Base-by-base conservation (phyloP, 257 asterid species). In the Jaltomata sinuosa region DNA sequence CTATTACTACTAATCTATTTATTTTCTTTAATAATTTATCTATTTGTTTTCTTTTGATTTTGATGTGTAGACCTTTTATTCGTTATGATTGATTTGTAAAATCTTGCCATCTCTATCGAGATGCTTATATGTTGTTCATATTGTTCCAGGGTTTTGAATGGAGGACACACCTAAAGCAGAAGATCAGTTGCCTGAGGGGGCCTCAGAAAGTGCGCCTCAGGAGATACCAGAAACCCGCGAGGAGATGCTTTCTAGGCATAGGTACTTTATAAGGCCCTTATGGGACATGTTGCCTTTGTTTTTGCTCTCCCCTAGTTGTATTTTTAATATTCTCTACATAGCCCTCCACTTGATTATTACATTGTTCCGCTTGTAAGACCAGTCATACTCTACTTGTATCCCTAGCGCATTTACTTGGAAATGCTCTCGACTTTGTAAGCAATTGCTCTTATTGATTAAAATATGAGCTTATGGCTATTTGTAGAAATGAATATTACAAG, bases 201-300 rank as follows among this genome's bases (percentile, higher is more conserved):
- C 84, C 72, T 80, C 88, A 19, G 92, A 88, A 85, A 87, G 82
- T 71, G 86, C 59, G 57, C 79, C 89, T 52, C 71, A 87, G 83
- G 79, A 84, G 84, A 83, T 88, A 82, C 88, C 80, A 84, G 96
- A 92, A 89, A 87, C 89, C 55, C 91, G 14, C 27, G 94, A 93
- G 84, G 95, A 91, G 90, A 88, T 92, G 92, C 97, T 93, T 86
- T 88, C 95, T 74, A 92, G 97, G 88, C 92, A 87, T 62, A 89
- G 91, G 89, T 90, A 83, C 64, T 55, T 40, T 61, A 65, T 74
- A 27, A 77, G 59, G 62, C 62, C 36, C 62, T 77, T 16, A 47
- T 14, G 15, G 62, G 27, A 49, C 42, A 47, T 29, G 25, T 36
- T 62, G 79, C 50, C 67, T 84, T 36, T 74, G 57, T 40, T 3